Base-by-base conservation (phyloP, 306 rosid species). In the Crotalaria pallida region DNA sequence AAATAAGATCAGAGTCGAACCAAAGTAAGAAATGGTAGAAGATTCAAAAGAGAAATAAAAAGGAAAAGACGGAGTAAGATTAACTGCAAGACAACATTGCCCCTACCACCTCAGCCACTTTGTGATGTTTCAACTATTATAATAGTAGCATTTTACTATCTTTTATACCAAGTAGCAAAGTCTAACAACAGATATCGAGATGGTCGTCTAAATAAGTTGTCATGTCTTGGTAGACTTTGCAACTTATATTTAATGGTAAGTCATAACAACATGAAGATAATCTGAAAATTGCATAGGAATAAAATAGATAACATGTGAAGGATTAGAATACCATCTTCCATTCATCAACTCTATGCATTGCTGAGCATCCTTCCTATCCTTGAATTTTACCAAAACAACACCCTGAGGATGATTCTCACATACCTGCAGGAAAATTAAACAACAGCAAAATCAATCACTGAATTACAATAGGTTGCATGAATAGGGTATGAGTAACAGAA, bases 321-420 rank as follows among this genome's bases (percentile, higher is more conserved):
- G 29, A 27, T 52, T 26, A 33, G 76, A 63, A 85, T 91, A 95
- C 97, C 99, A 91, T 91, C 99, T 89, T 79, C 99, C 99, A 67
- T 91, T 80, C 96, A 88, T 95, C 84, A 86, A 41, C 70, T 91
- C 88, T 81, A 94, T 87, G 90, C 99, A 95, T 77, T 81, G 84
- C 50, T 86, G 96, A 81, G 96, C 99, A 83, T 91, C 99, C 79
- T 58, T 89, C 85, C 91, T 79, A 74, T 95, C 99, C 82, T 91
- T 89, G 82, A 85, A 95, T 76, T 75, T 91, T 51, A 91, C 90
- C 85, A 95, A 78, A 78, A 95, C 96, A 77, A 89, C 97, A 60
- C 99, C 99, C 72, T 86, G 96, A n/a, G 96, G 99, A 84, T 91
- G 97, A 84, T 91, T 91, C 82, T 84, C 97, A 55, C 97, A 95